Percentiles rank a stretch among this genome's conserved stretches.
These are phyloP conservation scores for Mollisia scopiformis DNA, from an alignment of 2,329 filamentous ascomycete genomes.

Conservation along the genomic window DNA sequence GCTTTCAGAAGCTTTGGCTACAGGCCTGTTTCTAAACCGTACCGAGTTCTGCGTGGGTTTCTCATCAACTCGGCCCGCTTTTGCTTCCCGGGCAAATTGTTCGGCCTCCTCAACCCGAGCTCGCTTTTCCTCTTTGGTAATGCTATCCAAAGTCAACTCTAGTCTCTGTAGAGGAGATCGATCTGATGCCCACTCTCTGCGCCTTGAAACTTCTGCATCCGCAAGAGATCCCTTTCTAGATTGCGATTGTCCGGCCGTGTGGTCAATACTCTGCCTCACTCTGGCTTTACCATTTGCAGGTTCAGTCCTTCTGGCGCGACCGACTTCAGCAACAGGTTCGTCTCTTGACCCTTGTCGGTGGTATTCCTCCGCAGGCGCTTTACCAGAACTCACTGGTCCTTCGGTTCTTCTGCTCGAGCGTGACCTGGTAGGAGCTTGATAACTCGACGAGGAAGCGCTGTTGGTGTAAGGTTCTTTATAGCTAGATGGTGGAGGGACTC, in stretches of 20 bases:
- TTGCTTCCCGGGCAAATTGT: constrained; percentile 63
- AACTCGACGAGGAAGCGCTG: constrained; percentile 38
- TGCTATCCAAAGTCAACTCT: constrained; percentile 86
- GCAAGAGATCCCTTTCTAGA: constrained; percentile 42
- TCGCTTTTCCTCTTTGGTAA: constrained; percentile 94
- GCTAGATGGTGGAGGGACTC: constrained; percentile 56
- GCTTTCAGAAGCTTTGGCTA: constrained; percentile 28
- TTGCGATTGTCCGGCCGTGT: constrained; percentile 14
- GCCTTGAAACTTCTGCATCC: constrained; percentile 38
- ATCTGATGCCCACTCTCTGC: constrained; percentile 71
- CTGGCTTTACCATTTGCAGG: background rate
- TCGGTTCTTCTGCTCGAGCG: constrained; percentile 35
- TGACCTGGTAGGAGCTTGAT: constrained; percentile 34
- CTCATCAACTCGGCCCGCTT: constrained; percentile 33
- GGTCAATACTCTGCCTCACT: constrained; percentile 4
- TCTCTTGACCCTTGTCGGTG: constrained; percentile 18
- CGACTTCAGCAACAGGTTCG: background rate
- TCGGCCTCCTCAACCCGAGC: constrained; percentile 85
- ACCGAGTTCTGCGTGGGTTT: constrained; percentile 33
- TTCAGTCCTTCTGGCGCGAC: background rate
- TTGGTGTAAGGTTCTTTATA: constrained; percentile 54
- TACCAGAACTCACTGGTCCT: constrained; percentile 27
- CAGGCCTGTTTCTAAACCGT: constrained; percentile 34
- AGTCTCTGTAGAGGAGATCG: constrained; percentile 92
- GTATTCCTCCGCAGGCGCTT: constrained; percentile 25